Percentiles rank a stretch among this genome's conserved stretches.
phyloP scores from a whole-genome alignment of 441 rosid genomes.

The Croton laevigatus region DNA sequence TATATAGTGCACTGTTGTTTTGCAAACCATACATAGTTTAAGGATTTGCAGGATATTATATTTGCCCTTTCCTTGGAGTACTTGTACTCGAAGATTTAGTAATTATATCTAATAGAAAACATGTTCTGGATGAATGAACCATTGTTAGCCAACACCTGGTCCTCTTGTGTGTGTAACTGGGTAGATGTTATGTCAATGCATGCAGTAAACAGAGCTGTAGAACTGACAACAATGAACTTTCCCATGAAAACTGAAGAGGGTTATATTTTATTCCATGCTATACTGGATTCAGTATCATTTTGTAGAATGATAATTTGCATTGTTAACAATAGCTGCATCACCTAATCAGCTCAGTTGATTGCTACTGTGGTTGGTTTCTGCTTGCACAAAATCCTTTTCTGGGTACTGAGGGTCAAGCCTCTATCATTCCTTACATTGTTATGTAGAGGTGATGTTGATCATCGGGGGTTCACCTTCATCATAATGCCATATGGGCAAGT shows the following conservation, averaged over 20 bases:
- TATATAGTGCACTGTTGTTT: background rate
- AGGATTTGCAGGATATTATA: background rate
- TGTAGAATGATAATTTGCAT: background rate
- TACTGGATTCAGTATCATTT: background rate
- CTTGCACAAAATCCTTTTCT: background rate
- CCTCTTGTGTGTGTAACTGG: background rate
- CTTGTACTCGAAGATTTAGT: background rate
- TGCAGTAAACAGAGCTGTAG: background rate
- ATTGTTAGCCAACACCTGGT: background rate
- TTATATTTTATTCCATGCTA: background rate
- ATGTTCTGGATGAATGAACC: background rate
- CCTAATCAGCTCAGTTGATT: background rate
- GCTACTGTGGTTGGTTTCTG: background rate
- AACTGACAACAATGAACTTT: background rate
- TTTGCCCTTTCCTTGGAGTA: background rate
- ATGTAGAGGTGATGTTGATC: background rate
- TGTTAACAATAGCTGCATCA: background rate
- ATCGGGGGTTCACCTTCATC: background rate
- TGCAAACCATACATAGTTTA: background rate
- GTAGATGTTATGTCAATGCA: background rate
- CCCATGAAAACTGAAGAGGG: background rate
- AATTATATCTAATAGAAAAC: background rate
- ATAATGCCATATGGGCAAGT: background rate
- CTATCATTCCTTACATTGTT: background rate
- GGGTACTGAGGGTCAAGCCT: background rate